Evolutionary conservation across 495 filamentous ascomycete genomes (phyloP).

Genomic region (Aspergillus heteromorphus): DNA sequence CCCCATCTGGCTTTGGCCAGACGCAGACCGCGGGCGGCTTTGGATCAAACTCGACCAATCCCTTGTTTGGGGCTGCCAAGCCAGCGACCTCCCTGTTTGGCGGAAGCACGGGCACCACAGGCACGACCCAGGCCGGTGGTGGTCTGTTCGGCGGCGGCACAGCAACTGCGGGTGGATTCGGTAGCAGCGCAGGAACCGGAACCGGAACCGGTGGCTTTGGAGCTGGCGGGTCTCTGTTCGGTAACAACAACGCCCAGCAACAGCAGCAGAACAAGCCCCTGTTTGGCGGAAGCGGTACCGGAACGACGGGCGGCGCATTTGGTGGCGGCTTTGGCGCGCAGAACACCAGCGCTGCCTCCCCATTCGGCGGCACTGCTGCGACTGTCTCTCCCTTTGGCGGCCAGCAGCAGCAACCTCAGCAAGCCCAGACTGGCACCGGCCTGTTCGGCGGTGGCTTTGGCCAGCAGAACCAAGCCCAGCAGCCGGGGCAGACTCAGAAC

Average conservation of each 20-base stretch:
- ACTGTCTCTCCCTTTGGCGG: slow-evolving; percentile 38
- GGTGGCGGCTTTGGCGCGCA: slow-evolving; percentile 40
- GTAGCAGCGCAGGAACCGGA: slow-evolving; percentile 25
- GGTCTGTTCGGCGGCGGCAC: slow-evolving; percentile 25
- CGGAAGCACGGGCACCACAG: slow-evolving; percentile 16
- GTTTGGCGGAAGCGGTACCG: slow-evolving; percentile 26
- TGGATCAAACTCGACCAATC: slow-evolving; percentile 42
- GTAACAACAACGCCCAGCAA: slow-evolving; percentile 21
- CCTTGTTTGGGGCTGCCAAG: slow-evolving; percentile 36
- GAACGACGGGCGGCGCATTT: slow-evolving; percentile 28
- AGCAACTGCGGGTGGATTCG: slow-evolving; percentile 25
- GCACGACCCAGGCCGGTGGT: slow-evolving; percentile 16
- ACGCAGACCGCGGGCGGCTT: slow-evolving; percentile 54
- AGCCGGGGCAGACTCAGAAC: slow-evolving; percentile 40
- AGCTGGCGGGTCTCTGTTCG: slow-evolving; percentile 44
- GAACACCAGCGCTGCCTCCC: slow-evolving; percentile 29
- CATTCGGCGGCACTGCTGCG: slow-evolving; percentile 34
- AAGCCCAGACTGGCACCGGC: slow-evolving; percentile 22
- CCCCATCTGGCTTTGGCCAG: slow-evolving; percentile 36
- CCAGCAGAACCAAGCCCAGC: slow-evolving; percentile 35
- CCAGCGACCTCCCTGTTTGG: slow-evolving; percentile 39
- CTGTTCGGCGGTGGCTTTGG: slow-evolving; percentile 42
- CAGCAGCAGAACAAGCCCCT: slow-evolving; percentile 38
- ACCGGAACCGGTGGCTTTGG: slow-evolving; percentile 21
- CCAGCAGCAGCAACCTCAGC: slow-evolving; percentile 26